phyloP scores from a whole-genome alignment of 1,284 basidiomycete species.

The Boletus mariae region DNA sequence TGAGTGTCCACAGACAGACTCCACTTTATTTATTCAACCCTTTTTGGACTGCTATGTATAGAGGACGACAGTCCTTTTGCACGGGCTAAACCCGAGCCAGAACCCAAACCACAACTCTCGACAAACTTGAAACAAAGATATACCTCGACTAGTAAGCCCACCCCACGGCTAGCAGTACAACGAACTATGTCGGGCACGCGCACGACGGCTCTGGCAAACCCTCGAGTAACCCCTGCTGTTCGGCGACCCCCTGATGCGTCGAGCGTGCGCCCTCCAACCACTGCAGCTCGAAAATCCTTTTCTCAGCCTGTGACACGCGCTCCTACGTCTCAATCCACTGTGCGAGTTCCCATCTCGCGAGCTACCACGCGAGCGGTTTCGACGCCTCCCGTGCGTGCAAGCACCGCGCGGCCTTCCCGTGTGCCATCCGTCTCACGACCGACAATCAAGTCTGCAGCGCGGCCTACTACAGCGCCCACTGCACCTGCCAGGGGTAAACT shows the following conservation, averaged over 20 bases:
- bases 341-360: conserved; percentile 14
- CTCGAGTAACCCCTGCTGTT: conserved; percentile 11
- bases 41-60: neutral
- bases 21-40: neutral
- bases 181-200: conserved; percentile 8
- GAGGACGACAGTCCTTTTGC: conserved; percentile 32
- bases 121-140: conserved; percentile 3
- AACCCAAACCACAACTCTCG: conserved; percentile 10
- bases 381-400: conserved; percentile 12
- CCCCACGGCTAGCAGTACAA: conserved; percentile 8
- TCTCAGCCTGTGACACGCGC: conserved; percentile 25
- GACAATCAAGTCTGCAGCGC: conserved; percentile 8
- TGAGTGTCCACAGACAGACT: conserved; percentile 14
- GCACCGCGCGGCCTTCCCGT: conserved; percentile 9
- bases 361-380: conserved; percentile 20
- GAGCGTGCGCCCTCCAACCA: conserved; percentile 6
- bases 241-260: conserved; percentile 9
- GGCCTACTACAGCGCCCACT: conserved; percentile 1
- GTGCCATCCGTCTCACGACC: conserved; percentile 7
- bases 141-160: neutral
- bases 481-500: conserved; percentile 8
- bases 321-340: conserved; percentile 25
- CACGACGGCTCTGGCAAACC: neutral
- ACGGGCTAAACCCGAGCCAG: conserved; percentile 10
- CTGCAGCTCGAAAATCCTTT: conserved; percentile 3